phyloP scores from a whole-genome alignment of 352 stramenopile genomes.

The Phytophthora sansomeana region DNA sequence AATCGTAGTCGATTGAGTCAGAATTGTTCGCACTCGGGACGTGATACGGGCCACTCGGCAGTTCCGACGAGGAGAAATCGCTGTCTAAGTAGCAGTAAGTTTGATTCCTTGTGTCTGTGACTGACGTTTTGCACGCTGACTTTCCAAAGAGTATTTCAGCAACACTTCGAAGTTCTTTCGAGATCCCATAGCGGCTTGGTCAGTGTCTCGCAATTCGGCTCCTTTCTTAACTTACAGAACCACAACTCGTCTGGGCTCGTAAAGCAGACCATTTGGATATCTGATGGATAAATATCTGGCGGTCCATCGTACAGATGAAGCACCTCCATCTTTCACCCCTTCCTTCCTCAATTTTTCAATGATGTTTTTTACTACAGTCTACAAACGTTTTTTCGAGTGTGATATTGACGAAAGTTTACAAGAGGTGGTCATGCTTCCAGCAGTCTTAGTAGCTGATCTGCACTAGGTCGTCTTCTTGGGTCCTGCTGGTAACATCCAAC shows the following conservation, averaged over 20 bases:
- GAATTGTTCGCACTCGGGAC: conserved; percentile 6
- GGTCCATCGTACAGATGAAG: neutral
- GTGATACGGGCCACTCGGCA: conserved; percentile 6
- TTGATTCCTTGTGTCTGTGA: neutral
- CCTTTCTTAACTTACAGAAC: neutral
- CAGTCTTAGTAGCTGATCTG: conserved; percentile 43
- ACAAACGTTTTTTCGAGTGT: no score
- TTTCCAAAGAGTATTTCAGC: neutral
- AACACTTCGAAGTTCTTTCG: neutral
- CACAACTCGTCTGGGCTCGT: neutral
- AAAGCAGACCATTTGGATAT: neutral
- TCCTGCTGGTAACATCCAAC: conserved; percentile 57
- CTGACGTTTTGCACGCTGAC: neutral
- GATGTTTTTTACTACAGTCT: no score
- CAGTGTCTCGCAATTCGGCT: neutral
- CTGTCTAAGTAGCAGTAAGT: neutral
- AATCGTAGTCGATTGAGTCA: neutral
- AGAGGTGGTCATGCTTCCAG: conserved; percentile 42
- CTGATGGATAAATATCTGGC: neutral
- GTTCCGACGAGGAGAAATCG: neutral
- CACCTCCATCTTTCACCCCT: neutral
- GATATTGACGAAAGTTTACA: no score
- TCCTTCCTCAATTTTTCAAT: neutral
- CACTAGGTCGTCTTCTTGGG: conserved; percentile 38
- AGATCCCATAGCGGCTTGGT: neutral